Percentiles rank a stretch among this genome's conserved stretches.
These are phyloP conservation scores for Trichoderma atroviride DNA, from an alignment of 2,329 filamentous ascomycete species.

Conservation along the genomic window DNA sequence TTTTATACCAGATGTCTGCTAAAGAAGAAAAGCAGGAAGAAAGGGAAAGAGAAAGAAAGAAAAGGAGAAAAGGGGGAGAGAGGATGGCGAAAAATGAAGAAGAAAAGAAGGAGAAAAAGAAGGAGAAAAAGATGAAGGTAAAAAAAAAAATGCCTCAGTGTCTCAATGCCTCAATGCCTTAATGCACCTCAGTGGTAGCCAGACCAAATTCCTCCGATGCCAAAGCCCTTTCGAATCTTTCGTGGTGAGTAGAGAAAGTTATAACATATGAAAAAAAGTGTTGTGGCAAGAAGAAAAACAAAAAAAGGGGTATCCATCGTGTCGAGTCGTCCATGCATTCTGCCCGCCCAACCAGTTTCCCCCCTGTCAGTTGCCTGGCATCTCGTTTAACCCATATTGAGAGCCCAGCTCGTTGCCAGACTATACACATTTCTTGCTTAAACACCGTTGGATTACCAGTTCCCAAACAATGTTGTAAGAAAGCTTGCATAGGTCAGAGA, in stretches of 20 bases:
- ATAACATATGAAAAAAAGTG: constrained; percentile 32
- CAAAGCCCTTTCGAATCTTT: constrained; percentile 16
- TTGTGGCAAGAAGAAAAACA: constrained; percentile 36
- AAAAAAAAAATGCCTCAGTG: constrained; percentile 6
- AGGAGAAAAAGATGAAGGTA: not conserved
- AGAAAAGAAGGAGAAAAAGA: not conserved
- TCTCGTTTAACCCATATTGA: constrained; percentile 30
- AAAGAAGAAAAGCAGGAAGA: not conserved
- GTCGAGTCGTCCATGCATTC: constrained; percentile 50
- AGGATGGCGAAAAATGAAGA: too few species aligned
- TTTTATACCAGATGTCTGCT: constrained; percentile 25
- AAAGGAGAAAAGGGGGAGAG: not conserved
- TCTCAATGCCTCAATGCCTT: constrained; percentile 23
- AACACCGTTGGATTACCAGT: constrained; percentile 10
- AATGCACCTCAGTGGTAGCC: constrained; percentile 29
- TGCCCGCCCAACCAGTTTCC: constrained; percentile 42
- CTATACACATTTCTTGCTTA: constrained; percentile 28
- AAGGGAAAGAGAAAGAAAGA: not conserved
- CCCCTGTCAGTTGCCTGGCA: constrained; percentile 27
- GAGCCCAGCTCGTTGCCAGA: constrained; percentile 45
- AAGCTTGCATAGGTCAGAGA: not conserved
- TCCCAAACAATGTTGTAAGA: constrained; percentile 7
- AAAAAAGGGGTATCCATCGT: constrained; percentile 49
- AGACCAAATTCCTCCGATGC: constrained; percentile 30
- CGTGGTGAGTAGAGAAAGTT: constrained; percentile 26